Conservation (phyloP, 805 yeast genomes). For the Saccharomycopsis olivae region DNA sequence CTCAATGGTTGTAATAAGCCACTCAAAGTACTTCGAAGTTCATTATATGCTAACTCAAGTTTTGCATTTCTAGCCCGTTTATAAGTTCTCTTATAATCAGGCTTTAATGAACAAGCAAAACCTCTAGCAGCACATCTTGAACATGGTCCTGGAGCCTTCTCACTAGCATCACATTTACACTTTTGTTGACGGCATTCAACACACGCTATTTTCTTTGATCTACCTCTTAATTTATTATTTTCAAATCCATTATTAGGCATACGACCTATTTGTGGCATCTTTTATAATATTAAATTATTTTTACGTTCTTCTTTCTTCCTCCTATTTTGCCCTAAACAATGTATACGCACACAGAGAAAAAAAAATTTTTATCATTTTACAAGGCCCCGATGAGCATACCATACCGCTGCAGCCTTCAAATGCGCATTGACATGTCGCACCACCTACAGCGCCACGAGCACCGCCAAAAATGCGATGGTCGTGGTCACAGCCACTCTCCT, state of each 20-base stretch:
- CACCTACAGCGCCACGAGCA: not conserved
- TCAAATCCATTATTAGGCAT: not conserved
- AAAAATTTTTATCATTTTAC: no score
- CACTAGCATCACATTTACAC: slow-evolving; percentile 80
- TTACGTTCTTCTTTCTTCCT: not conserved
- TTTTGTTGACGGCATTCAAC: slow-evolving; percentile 95
- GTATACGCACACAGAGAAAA: no score
- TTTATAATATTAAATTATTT: no score
- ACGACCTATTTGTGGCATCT: not conserved
- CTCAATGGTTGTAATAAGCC: slow-evolving; percentile 16
- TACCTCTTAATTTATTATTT: not conserved
- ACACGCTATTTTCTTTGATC: slow-evolving; percentile 65
- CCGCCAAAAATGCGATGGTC: not conserved
- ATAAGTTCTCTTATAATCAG: slow-evolving; percentile 80
- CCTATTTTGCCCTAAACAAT: no score
- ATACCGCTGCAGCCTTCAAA: not conserved
- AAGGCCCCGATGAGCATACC: not conserved
- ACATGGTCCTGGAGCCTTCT: slow-evolving; percentile 68
- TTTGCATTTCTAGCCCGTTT: slow-evolving; percentile 79
- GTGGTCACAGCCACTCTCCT: not conserved
- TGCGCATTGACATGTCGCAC: not conserved
- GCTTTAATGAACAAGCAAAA: slow-evolving; percentile 59
- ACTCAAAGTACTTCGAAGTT: slow-evolving; percentile 45
- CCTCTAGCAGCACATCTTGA: slow-evolving; percentile 67
- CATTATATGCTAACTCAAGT: slow-evolving; percentile 69